Percentiles rank a stretch among this genome's conserved stretches.
Evolutionary conservation across 306 rosid species (phyloP).

Genomic region (Castanea mollissima): DNA sequence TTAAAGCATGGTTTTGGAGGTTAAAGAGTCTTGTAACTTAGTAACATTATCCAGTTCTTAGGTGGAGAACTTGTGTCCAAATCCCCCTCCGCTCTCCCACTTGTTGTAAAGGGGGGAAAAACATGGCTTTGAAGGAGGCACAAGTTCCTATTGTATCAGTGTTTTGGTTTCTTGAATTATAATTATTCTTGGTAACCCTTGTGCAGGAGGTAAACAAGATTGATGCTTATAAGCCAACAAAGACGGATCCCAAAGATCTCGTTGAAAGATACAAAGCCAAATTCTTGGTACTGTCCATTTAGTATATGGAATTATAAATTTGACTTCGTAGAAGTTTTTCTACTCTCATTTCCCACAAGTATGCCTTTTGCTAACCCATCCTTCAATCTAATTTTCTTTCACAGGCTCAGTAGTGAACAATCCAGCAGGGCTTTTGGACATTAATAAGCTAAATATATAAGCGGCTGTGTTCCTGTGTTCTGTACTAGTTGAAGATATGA

Average conservation of each 20-base stretch:
- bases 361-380: neutral
- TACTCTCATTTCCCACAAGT: neutral
- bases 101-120: too few relatives aligned
- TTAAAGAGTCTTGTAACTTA: too few relatives aligned
- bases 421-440: slow-evolving; percentile 3
- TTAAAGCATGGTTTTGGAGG: too few relatives aligned
- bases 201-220: slow-evolving; percentile 64
- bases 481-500: neutral
- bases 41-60: too few relatives aligned
- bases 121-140: neutral
- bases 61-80: too few relatives aligned
- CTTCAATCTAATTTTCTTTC: neutral
- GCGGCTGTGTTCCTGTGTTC: neutral
- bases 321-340: neutral
- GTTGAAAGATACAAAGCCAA: slow-evolving; percentile 47
- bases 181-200: neutral
- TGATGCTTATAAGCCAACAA: slow-evolving; percentile 4
- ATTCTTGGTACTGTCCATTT: slow-evolving; percentile 38
- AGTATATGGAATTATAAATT: neutral
- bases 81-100: too few relatives aligned
- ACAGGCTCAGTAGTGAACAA: slow-evolving; percentile 45
- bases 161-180: neutral
- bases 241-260: slow-evolving; percentile 39
- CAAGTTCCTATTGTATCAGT: neutral
- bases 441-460: neutral